Evolutionary conservation across 345 rosid species (phyloP).

Genomic region (Excoecaria cochinchinensis): DNA sequence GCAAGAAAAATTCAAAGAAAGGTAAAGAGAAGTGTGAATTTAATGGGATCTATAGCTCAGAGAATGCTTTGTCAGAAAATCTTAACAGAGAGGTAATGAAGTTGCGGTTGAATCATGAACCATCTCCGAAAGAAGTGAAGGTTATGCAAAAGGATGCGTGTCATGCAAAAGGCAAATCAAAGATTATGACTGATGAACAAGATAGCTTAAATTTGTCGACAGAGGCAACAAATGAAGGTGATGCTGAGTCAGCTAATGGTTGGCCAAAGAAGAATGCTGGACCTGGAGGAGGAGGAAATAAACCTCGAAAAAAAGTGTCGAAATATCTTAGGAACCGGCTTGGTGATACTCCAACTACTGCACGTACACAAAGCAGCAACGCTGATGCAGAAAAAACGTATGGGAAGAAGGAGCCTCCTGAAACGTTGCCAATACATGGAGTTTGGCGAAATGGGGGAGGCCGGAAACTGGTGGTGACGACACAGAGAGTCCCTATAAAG

Average conservation of each 20-base stretch:
- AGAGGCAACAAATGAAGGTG: neutral
- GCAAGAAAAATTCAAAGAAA: constrained; percentile 14
- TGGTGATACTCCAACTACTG: constrained; percentile 15
- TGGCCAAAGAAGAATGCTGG: neutral
- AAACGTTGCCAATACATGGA: constrained; percentile 12
- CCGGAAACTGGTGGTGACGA: constrained; percentile 13
- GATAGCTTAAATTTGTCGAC: neutral
- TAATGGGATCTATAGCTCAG: neutral
- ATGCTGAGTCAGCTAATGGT: constrained; percentile 11
- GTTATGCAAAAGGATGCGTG: neutral
- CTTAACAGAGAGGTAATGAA: neutral
- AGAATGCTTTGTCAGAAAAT: neutral
- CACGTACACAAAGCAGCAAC: neutral
- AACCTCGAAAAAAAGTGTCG: constrained; percentile 8
- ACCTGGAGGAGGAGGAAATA: constrained; percentile 13
- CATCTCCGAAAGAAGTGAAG: neutral
- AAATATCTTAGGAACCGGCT: constrained; percentile 19
- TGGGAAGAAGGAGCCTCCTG: neutral
- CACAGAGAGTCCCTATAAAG: neutral
- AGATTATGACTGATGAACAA: constrained; percentile 8
- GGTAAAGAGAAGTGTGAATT: constrained; percentile 25
- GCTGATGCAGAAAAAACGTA: neutral
- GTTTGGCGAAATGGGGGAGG: constrained; percentile 28
- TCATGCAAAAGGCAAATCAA: constrained; percentile 17
- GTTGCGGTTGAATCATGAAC: neutral